Conservation (phyloP, 192 early-diverging fungal species). For the Piromyces finnis region DNA sequence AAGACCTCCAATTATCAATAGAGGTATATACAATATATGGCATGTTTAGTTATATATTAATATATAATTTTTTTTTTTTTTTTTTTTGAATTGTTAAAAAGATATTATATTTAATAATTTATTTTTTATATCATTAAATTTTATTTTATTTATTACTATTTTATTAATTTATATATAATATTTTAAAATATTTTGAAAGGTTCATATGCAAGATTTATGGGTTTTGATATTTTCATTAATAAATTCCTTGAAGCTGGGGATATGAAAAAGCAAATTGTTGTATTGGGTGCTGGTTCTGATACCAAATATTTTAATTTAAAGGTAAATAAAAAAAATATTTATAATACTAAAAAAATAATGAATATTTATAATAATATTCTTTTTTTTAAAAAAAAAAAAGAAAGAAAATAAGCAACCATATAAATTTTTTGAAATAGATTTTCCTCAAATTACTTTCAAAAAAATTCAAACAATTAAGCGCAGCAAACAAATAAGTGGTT, state of each 20-base stretch:
- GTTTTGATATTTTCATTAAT: slow-evolving; percentile 42
- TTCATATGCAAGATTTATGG: slow-evolving; percentile 53
- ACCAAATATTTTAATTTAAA: slow-evolving; percentile 74
- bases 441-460: slow-evolving; percentile 62
- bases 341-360: background rate
- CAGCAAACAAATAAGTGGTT: slow-evolving; percentile 9
- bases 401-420: slow-evolving; percentile 5
- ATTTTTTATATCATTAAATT: too few relatives aligned
- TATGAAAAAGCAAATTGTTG: slow-evolving; percentile 57
- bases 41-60: too few relatives aligned
- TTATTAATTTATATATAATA: too few relatives aligned
- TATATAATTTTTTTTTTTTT: background rate
- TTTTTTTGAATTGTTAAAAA: too few relatives aligned
- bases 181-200: too few relatives aligned
- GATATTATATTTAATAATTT: too few relatives aligned
- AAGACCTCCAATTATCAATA: slow-evolving; percentile 81
- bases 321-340: slow-evolving; percentile 9
- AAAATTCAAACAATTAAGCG: slow-evolving; percentile 53
- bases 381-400: too few relatives aligned
- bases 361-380: slow-evolving; percentile 1
- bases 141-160: too few relatives aligned
- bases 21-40: slow-evolving; percentile 27
- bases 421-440: slow-evolving; percentile 83
- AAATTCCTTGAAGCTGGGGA: slow-evolving; percentile 30
- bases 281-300: slow-evolving; percentile 80